A percentile compares a stretch with the other conserved stretches of the same genome.
Conservation (phyloP, 495 filamentous ascomycete genomes). For the Penicillium argentinense region DNA sequence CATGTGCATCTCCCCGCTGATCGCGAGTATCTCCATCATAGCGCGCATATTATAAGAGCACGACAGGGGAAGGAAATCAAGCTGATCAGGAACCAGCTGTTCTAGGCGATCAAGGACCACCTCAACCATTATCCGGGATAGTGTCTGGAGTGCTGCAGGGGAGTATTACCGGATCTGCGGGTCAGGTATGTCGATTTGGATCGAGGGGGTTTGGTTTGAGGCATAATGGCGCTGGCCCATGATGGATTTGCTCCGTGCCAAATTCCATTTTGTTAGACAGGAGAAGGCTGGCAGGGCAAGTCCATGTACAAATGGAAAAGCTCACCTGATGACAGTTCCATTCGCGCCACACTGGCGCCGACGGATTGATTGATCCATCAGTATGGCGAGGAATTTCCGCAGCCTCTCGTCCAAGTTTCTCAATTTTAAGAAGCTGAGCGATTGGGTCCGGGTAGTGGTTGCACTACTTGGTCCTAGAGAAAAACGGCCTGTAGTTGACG, state of each 20-base stretch:
- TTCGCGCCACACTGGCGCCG: conserved; percentile 1
- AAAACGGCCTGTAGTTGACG: conserved; percentile 2
- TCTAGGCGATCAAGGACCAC: conserved; percentile 1
- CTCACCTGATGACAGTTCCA: conserved; percentile 7
- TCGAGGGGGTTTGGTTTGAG: not conserved
- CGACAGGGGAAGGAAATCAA: conserved; percentile 1
- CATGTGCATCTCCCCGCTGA: not conserved
- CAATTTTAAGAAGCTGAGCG: not conserved
- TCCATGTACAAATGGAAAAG: not conserved
- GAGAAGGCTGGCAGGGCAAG: too few relatives aligned
- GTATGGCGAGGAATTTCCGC: not conserved
- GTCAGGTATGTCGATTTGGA: not conserved
- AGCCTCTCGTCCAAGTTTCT: conserved; percentile 2
- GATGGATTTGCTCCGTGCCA: not conserved
- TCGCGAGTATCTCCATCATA: conserved; percentile 2
- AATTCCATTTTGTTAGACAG: not conserved
- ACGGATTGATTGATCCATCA: not conserved
- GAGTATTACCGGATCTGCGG: not conserved
- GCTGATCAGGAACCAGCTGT: not conserved
- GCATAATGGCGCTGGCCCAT: conserved; percentile 3
- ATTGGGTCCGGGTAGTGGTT: not conserved
- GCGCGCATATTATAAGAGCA: conserved; percentile 8
- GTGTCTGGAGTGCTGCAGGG: not conserved
- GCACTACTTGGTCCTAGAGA: conserved; percentile 1
- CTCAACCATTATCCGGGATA: conserved; percentile 5